Conservation (phyloP, 371 early-diverging fungal genomes). For the Mucor velutinosus region DNA sequence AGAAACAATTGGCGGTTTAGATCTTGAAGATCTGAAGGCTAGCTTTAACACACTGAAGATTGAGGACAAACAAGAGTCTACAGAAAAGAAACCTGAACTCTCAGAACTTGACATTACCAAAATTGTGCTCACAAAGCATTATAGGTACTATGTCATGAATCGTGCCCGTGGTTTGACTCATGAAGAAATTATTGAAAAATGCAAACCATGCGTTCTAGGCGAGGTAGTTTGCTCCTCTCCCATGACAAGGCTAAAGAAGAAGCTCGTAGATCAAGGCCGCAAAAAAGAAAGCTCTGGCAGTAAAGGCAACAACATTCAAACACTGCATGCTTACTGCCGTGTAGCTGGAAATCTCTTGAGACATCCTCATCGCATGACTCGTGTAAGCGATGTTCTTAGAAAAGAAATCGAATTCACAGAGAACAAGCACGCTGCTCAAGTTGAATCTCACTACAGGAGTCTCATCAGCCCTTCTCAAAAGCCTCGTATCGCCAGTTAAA, state of each 20-base stretch:
- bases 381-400: constrained; percentile 11
- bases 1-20: background rate
- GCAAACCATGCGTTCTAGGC: background rate
- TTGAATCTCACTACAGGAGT: constrained; percentile 1
- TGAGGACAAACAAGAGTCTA: background rate
- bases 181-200: constrained; percentile 1
- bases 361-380: constrained; percentile 27
- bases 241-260: background rate
- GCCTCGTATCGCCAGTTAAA: background rate
- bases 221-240: background rate
- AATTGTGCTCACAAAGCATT: background rate
- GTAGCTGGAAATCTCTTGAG: constrained; percentile 20
- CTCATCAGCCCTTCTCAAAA: constrained; percentile 3
- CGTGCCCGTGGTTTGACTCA: constrained; percentile 17
- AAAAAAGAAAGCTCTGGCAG: background rate
- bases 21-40: background rate
- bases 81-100: background rate
- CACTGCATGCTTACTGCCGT: constrained; percentile 20
- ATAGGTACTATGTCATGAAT: background rate
- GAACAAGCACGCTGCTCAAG: background rate
- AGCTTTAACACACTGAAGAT: background rate
- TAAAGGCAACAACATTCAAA: background rate
- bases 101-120: background rate
- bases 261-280: background rate
- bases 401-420: constrained; percentile 4